A percentile compares a stretch with the other conserved stretches of the same genome.
Conservation (phyloP, 1,284 basidiomycete genomes). For the Austroboletus novae-zelandiae region DNA sequence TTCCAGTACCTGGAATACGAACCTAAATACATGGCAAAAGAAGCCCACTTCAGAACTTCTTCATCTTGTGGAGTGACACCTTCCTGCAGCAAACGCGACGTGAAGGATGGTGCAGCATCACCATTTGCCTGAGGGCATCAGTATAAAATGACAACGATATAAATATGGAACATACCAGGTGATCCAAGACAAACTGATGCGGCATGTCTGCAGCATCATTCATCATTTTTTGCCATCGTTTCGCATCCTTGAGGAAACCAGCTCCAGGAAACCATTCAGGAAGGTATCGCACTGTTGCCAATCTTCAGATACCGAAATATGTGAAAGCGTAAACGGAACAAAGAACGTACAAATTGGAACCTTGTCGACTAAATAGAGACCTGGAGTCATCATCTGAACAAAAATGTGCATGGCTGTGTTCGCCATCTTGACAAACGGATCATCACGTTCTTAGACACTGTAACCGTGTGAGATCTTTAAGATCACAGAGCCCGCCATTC, state of each 20-base stretch:
- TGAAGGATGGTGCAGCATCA: conserved; percentile 36
- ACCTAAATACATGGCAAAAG: conserved; percentile 18
- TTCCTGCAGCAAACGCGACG: conserved; percentile 20
- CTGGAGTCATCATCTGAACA: conserved; percentile 10
- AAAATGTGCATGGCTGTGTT: conserved; percentile 17
- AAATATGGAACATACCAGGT: conserved; percentile 13
- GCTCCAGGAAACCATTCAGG: conserved; percentile 44
- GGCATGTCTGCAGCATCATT: conserved; percentile 6
- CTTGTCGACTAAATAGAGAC: not conserved
- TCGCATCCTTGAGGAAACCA: conserved; percentile 40
- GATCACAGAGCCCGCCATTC: conserved; percentile 10
- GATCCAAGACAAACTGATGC: not conserved
- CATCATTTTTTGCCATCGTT: conserved; percentile 32
- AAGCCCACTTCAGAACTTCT: conserved; percentile 13
- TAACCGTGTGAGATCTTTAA: conserved; percentile 16
- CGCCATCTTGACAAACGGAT: conserved; percentile 8
- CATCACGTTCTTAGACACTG: too few species aligned
- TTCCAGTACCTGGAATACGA: not conserved
- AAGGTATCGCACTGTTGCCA: conserved; percentile 33
- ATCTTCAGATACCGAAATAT: too few species aligned
- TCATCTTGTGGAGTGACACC: conserved; percentile 13
- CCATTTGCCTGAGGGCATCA: conserved; percentile 36
- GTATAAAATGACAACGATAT: too few species aligned
- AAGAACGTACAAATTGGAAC: conserved; percentile 30
- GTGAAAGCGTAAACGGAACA: conserved; percentile 5